These are phyloP conservation scores for Bipolaris victoriae DNA, from an alignment of 2,329 filamentous ascomycete species.

Conservation along the genomic window DNA sequence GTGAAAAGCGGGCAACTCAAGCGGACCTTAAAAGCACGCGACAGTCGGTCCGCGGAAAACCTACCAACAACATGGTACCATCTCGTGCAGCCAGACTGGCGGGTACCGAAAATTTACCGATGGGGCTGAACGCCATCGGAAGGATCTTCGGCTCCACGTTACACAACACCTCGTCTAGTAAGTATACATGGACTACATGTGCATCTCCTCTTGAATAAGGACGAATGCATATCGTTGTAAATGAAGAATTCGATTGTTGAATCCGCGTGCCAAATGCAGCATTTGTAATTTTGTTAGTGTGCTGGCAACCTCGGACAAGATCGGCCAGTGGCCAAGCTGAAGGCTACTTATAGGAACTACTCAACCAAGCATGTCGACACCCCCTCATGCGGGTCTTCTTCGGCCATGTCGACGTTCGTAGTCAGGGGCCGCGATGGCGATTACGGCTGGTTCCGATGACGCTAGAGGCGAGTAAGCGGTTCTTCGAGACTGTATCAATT, in stretches of 20 bases:
- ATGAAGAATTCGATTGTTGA: neutral
- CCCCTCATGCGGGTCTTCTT: constrained; percentile 8
- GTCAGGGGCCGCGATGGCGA: constrained; percentile 10
- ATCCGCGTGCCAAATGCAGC: neutral
- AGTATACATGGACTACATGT: too few species aligned
- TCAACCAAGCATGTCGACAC: neutral
- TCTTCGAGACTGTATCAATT: constrained; percentile 1
- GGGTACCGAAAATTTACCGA: constrained; percentile 7
- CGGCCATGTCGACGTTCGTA: neutral
- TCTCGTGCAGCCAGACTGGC: neutral
- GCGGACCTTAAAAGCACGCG: neutral
- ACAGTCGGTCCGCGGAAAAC: neutral
- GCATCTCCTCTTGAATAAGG: neutral
- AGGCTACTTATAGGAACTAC: neutral
- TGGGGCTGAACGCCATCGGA: constrained; percentile 3
- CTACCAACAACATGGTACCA: constrained; percentile 1
- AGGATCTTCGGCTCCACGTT: neutral
- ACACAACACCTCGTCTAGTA: neutral
- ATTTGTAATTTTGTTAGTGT: neutral
- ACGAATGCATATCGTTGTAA: neutral
- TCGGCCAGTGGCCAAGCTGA: constrained; percentile 1
- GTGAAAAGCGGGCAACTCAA: neutral
- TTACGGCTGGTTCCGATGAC: neutral
- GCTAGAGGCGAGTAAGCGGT: neutral
- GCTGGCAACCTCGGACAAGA: constrained; percentile 1